phyloP scores from a whole-genome alignment of 768 basidiomycete species.

The Strobilomyces dryophilus region DNA sequence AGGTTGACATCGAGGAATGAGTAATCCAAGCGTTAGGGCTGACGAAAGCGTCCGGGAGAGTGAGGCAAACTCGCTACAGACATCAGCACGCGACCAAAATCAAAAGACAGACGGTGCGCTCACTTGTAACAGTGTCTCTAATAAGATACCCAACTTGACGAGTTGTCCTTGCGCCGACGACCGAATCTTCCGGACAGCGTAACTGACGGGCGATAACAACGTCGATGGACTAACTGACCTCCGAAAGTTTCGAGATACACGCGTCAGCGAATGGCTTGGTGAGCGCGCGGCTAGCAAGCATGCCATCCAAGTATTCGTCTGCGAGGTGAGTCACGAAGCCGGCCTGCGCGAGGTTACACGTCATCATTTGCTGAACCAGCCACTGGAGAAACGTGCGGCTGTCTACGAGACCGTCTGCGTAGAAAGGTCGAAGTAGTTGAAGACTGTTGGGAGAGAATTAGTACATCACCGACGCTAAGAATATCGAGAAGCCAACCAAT shows the following conservation, averaged over 20 bases:
- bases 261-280: constrained; percentile 69
- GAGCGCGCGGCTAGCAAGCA: constrained; percentile 63
- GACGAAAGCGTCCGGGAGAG: constrained; percentile 70
- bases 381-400: constrained; percentile 71
- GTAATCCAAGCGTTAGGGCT: constrained; percentile 64
- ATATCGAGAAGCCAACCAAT: constrained; percentile 48
- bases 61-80: constrained; percentile 60
- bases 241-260: constrained; percentile 59
- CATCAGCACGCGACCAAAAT: not conserved
- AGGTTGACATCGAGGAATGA: constrained; percentile 38
- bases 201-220: not conserved
- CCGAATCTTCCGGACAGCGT: constrained; percentile 44
- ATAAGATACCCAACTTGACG: constrained; percentile 44
- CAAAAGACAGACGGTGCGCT: constrained; percentile 6
- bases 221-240: constrained; percentile 39
- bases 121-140: constrained; percentile 63
- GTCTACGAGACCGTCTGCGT: constrained; percentile 77
- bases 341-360: constrained; percentile 77
- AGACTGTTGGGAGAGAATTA: constrained; percentile 41
- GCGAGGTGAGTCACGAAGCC: constrained; percentile 72
- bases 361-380: constrained; percentile 74
- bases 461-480: not conserved
- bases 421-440: constrained; percentile 68
- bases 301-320: constrained; percentile 75
- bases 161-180: constrained; percentile 54